Base-by-base conservation (phyloP, 2,329 filamentous ascomycete species). In the Pezicula rhizophila region DNA sequence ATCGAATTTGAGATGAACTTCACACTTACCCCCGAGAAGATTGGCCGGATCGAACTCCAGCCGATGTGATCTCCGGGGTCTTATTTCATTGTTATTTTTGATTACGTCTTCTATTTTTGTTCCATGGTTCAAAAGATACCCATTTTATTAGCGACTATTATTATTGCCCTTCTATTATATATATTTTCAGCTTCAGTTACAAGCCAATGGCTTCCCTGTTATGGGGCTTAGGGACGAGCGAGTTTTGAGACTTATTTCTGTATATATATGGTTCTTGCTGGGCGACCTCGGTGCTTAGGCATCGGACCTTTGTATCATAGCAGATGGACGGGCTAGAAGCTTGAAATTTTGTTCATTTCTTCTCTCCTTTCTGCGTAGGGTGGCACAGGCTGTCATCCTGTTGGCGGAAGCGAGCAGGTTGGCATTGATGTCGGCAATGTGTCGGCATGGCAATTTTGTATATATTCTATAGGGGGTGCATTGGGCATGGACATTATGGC, bases 71-170 rank as follows among this genome's bases (percentile, higher is more conserved):
- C n/a, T 15, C 26, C 25, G 20, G 20, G 12, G 25, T 15, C 10
- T 42, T 42, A 8, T 31, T 26, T 42, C 23, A 23, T 23, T 23
- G 11, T 47, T 52, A 45, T 46, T 48, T 49, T 45, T 44, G 44
- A 39, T 52, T 45, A 42, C 50, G 46, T 45, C 33, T 53, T 49
- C 41, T 47, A 18, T 42, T 43, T 50, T 49, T 49, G 52, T 48
- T 28, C 51, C 52, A 47, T 45, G 53, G 49, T 48, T 53, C 54
- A 51, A 37, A 57, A 55, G 57, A 57, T 58, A 57, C 56, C 56
- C 54, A 52, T 47, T 55, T 57, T 25, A 48, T 42, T 50, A 23
- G 47, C 40, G 45, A 46, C 37, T 46, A 48, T 47, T 46, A n/a
- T 37, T 44, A 34, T 37, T 47, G 31, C 40, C 14, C 39, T 46